Evolutionary conservation across 83 land plant species (phyloP), one percentile per base, ranked within the genome.

Genomic region (Picea abies): DNA sequence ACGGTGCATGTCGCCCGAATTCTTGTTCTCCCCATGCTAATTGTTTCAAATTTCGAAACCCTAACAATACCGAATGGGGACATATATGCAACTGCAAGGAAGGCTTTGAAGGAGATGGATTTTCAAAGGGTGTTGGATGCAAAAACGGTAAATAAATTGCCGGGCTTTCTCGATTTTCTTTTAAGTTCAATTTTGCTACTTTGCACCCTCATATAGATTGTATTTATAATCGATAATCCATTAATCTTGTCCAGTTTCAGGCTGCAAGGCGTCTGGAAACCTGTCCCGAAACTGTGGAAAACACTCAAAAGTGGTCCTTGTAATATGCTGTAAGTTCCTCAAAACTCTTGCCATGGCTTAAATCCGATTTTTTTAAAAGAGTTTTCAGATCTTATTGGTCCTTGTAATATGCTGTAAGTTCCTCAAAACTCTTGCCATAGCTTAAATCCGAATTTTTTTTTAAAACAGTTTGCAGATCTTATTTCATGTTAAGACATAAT

Each of bases 91-190:
- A 4, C 19, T 90, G 94, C 84, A 17, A 32, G 1, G 84, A 82
- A 0, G 92, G 92, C 4, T 88, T 83, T 62, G 44, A 58, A 23
- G 94, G 94, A 0, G 92, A 92, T 39, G 94, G 92, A 1, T 88
- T 85, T 65, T 12, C 8, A 35, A 73, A 62, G 29, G 94, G 87
- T 12, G 22, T 10, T 23, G 89, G 92, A 32, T 88, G 92, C 89
- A 83, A 56, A 71, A 81, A 25, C 85, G 88, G 91, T 91, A 61
- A n/a, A 10, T 25, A n/a, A 49, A 44, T 25, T 2, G 62, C 78
- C 44, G 44, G 5, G 5, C 44, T 39, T 39, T 39, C 3, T 39
- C 44, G 44, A 39, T 39, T 39, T 29, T 29, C 23, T 67, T 29
- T 29, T 29, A 39, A 39, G 44, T 39, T 39, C 44, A 39, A 39